Base-by-base conservation (phyloP, 306 rosid genomes). In the Prunus armeniaca region DNA sequence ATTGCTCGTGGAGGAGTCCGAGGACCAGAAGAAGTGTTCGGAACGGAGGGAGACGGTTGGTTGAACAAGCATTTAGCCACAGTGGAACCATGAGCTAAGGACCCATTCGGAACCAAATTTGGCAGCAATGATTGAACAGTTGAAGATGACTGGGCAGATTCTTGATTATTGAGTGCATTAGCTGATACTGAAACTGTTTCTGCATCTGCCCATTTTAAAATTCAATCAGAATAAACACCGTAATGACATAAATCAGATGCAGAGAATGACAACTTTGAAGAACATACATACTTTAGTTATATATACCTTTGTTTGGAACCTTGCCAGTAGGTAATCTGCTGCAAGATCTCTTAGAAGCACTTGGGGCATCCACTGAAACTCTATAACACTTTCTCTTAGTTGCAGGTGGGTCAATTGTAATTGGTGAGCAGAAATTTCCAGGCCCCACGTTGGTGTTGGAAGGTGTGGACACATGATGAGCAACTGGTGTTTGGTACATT, bases 1-100 rank as follows among this genome's bases (percentile, higher is more conserved):
- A 72, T 93, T 69, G 85, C 80, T 52, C 80, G 80, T 0, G 85
- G 82, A 54, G 97, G 97, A 13, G 97, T 89, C 52, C 72, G 78
- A 69, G 89, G 91, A 80, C 85, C 82, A 19, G 93, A 81, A 43
- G 87, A 75, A 66, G 72, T 89, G 54, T 62, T 78, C 3, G 90
- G 88, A 69, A 80, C 38, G 50, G 88, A 52, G 38, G 15, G 19
- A 17, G 85, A 74, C 62, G 89, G 84, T 79, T 85, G 91, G 63
- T 80, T 91, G 80, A 93, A 91, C 80, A 93, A 82, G 69, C 96
- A 91, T 80, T 91, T 93, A 18, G 80, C 92, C 46, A 89, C 97
- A 63, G 82, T 83, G 12, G 96, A 88, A 17, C 88, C 96, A 72
- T 83, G 83, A 69, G 80, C 76, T 60, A 76, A 82, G 12, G 88